Base-by-base conservation (phyloP, 2,329 filamentous ascomycete species). In the Colletotrichum coccodes region DNA sequence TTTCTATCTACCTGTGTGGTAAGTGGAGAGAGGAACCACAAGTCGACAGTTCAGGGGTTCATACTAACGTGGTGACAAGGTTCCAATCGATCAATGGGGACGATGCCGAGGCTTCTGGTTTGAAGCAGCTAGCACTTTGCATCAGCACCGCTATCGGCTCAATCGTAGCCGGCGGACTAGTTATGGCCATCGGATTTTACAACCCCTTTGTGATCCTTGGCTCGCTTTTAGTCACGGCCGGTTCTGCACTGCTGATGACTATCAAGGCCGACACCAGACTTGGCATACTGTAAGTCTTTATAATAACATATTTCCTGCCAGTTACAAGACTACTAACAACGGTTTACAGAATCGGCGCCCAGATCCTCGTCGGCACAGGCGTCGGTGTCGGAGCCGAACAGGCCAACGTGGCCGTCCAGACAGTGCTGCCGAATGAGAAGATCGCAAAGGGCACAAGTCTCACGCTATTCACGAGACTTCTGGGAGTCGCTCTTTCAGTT, bases 401-500 rank as follows among this genome's bases (percentile, higher is more conserved):
- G 57, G 79, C 83, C 14, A 76, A 82, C 32, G 79, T 85, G n/a
- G 83, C 82, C 4, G 82, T 80, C 0, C 83, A 86, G 71, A 81
- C 82, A 0, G 82, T 85, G 0, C 75, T 86, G 4, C 73, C 73
- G 3, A 71, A 76, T n/a, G 74, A 76, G 1, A 82, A 86, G 59
- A 80, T 86, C n/a, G 79, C 84, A 3, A 82, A 80, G n/a, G 84
- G 82, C 12, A 82, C 81, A 16, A 81, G 84, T 0, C 73, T 80
- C 14, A 79, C 84, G 44, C 78, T 86, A 44, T 86, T 87, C 53
- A 44, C 75, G n/a, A 81, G 84, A 72, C 79, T 79, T 0, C 73
- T 85, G 0, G 82, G 80, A 32, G 80, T 81, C 11, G 77, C 81
- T 3, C 73, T 89, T 1, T 88, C 88, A 68, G 80, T 89, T 32